Conservation (phyloP, 306 rosid genomes). For the Biancaea sappan region DNA sequence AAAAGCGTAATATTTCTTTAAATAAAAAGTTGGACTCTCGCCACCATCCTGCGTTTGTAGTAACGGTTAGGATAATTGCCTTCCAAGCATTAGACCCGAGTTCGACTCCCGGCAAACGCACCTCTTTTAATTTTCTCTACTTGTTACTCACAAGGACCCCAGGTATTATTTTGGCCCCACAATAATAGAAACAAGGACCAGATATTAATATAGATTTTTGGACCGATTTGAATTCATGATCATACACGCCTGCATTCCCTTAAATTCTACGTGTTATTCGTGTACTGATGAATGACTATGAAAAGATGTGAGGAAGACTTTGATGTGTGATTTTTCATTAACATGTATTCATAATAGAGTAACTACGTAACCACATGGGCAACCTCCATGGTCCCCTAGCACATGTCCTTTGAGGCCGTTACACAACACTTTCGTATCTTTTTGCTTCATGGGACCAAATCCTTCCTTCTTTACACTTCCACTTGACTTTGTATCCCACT, state of each 20-base stretch:
- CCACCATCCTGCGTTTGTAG: conserved; percentile 36
- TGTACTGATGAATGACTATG: neutral
- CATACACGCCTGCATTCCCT: neutral
- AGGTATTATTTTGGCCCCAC: too few species aligned
- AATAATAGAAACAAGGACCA: too few species aligned
- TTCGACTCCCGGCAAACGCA: conserved; percentile 56
- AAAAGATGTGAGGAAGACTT: neutral
- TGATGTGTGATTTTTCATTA: neutral
- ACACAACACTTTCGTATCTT: neutral
- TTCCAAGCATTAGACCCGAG: conserved; percentile 56
- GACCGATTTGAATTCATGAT: neutral
- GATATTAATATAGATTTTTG: neutral
- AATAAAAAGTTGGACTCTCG: too few species aligned
- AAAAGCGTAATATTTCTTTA: too few species aligned
- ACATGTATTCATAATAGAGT: neutral
- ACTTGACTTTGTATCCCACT: neutral
- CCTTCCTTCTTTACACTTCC: neutral
- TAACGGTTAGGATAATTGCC: conserved; percentile 55
- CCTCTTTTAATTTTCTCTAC: too few species aligned
- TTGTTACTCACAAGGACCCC: too few species aligned
- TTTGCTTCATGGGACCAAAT: conserved; percentile 8
- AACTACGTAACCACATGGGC: conserved; percentile 1
- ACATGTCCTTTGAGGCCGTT: neutral
- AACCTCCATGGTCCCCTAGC: neutral
- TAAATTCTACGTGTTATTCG: conserved; percentile 1